Conservation (phyloP, 805 yeast genomes). For the Pichia rugopelliculosa region DNA sequence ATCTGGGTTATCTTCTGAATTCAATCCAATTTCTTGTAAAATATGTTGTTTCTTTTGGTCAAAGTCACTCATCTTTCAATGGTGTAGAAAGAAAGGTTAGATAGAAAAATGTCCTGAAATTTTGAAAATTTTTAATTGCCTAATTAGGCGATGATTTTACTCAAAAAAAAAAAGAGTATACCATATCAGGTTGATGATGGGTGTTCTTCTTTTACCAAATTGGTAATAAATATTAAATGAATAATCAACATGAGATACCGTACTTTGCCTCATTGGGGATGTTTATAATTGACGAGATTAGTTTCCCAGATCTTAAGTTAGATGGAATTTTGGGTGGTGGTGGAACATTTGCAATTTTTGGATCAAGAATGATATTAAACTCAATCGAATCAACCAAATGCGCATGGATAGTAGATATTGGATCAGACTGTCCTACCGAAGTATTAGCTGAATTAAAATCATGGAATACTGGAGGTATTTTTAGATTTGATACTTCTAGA, state of each 20-base stretch:
- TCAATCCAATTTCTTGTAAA: slow-evolving; percentile 43
- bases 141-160: background rate
- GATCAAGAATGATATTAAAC: slow-evolving; percentile 54
- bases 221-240: background rate
- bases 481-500: slow-evolving; percentile 45
- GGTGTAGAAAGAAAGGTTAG: background rate
- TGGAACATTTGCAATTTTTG: slow-evolving; percentile 73
- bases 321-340: slow-evolving; percentile 79
- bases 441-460: slow-evolving; percentile 37
- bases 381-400: slow-evolving; percentile 29
- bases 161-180: too few species aligned
- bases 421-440: slow-evolving; percentile 61
- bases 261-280: slow-evolving; percentile 68
- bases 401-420: slow-evolving; percentile 74
- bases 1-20: slow-evolving; percentile 41
- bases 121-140: slow-evolving; percentile 3
- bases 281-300: slow-evolving; percentile 86
- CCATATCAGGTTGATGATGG: too few species aligned
- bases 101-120: background rate
- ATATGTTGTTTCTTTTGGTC: slow-evolving; percentile 58
- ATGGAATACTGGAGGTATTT: slow-evolving; percentile 59
- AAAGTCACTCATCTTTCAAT: slow-evolving; percentile 39
- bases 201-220: too few species aligned
- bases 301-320: slow-evolving; percentile 37
- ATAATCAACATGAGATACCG: background rate